These are phyloP conservation scores for Aspergillus tubingensis DNA, from an alignment of 2,329 filamentous ascomycete genomes.

Conservation along the genomic window DNA sequence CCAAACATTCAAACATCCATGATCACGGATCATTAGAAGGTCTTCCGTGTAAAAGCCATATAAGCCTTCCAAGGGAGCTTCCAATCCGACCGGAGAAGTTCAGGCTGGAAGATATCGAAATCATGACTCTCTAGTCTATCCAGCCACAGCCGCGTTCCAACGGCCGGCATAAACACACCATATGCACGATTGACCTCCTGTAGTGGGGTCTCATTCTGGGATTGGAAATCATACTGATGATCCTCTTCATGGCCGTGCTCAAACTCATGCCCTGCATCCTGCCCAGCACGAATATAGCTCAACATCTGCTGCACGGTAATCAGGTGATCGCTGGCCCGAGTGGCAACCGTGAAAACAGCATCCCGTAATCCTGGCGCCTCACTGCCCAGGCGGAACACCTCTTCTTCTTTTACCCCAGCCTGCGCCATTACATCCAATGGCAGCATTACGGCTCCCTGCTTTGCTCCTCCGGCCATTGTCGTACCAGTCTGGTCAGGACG, in stretches of 20 bases:
- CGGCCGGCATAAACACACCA: slow-evolving; percentile 75
- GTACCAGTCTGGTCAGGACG: slow-evolving; percentile 53
- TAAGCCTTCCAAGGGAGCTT: slow-evolving; percentile 79
- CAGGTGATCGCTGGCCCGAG: slow-evolving; percentile 90
- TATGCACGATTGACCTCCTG: slow-evolving; percentile 69
- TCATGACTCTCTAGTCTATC: slow-evolving; percentile 74
- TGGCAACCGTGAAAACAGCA: slow-evolving; percentile 88
- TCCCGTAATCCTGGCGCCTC: slow-evolving; percentile 80
- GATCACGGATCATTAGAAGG: slow-evolving; percentile 41
- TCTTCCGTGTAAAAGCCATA: slow-evolving; percentile 59
- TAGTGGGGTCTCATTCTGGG: slow-evolving; percentile 33
- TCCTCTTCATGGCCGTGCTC: slow-evolving; percentile 82
- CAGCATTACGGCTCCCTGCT: slow-evolving; percentile 70
- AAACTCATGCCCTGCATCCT: slow-evolving; percentile 79
- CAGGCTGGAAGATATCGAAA: slow-evolving; percentile 76
- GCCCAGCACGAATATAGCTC: slow-evolving; percentile 71
- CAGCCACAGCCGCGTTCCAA: slow-evolving; percentile 78
- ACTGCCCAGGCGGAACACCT: slow-evolving; percentile 78
- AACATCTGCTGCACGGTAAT: slow-evolving; percentile 94
- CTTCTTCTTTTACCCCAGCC: slow-evolving; percentile 78
- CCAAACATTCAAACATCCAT: neutral
- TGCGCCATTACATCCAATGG: slow-evolving; percentile 90
- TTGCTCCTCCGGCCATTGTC: slow-evolving; percentile 39
- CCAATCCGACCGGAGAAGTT: slow-evolving; percentile 71
- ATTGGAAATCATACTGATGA: slow-evolving; percentile 49